A percentile compares a stretch with the other conserved stretches of the same genome.
These are phyloP conservation scores for Camelina laxa DNA, from an alignment of 345 rosid species.

Conservation along the genomic window DNA sequence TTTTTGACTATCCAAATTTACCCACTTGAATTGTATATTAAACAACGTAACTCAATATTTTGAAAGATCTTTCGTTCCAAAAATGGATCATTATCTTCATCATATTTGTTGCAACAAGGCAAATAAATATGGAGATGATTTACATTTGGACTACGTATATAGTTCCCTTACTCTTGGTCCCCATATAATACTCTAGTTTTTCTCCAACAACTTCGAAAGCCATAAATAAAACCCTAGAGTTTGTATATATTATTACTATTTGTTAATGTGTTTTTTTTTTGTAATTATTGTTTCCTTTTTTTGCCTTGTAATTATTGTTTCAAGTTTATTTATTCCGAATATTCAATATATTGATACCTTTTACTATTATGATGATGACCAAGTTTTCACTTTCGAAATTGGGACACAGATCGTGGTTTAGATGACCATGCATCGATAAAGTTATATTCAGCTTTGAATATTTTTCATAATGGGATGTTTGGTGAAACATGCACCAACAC, in stretches of 20 bases:
- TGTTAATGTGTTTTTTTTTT: not conserved
- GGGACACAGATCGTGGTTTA: constrained; percentile 39
- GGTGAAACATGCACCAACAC: constrained; percentile 45
- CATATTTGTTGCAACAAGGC: not conserved
- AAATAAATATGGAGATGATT: not conserved
- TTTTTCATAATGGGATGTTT: constrained; percentile 44
- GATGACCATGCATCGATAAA: constrained; percentile 37
- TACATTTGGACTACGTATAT: not conserved
- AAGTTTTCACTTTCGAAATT: constrained; percentile 40
- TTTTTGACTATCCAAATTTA: not conserved
- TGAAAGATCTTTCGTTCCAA: not conserved
- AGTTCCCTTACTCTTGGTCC: not conserved
- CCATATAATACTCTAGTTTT: not conserved
- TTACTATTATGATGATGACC: constrained; percentile 42
- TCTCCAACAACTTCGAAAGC: constrained; percentile 9
- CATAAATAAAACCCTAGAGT: not conserved
- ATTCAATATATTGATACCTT: not conserved
- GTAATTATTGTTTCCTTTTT: not conserved
- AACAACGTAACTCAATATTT: not conserved
- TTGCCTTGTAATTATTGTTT: constrained; percentile 2
- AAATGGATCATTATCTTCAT: not conserved
- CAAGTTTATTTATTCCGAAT: not conserved
- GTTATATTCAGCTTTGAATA: constrained; percentile 34
- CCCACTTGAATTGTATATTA: not conserved
- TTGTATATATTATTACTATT: not conserved